phyloP scores from a whole-genome alignment of 1,139 yeast species.

The Wickerhamiella pararugosa region DNA sequence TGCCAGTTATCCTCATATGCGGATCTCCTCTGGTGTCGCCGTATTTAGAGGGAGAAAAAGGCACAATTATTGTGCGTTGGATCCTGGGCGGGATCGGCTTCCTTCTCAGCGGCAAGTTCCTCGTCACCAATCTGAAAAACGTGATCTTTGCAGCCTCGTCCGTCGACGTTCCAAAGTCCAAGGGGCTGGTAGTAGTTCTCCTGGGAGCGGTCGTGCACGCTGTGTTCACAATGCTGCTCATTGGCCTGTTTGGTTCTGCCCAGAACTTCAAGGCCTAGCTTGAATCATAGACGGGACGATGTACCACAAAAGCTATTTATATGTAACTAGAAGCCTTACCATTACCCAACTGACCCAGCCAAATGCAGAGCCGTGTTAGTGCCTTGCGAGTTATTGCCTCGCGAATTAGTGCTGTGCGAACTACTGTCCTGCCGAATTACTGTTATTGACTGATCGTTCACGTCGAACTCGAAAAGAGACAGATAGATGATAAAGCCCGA shows the following conservation, averaged over 20 bases:
- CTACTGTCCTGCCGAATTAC: too few species aligned
- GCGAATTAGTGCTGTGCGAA: too few species aligned
- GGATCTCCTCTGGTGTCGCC: conserved; percentile 26
- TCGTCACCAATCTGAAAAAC: conserved; percentile 25
- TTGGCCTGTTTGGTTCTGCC: conserved; percentile 5
- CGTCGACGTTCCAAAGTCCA: conserved; percentile 17
- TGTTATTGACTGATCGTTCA: too few species aligned
- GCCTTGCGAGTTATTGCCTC: too few species aligned
- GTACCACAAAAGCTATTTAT: too few species aligned
- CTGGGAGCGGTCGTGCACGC: conserved; percentile 24
- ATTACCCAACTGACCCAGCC: too few species aligned
- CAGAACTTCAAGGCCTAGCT: too few species aligned
- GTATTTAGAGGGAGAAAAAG: conserved; percentile 21
- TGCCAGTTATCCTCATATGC: conserved; percentile 52
- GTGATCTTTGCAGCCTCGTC: conserved; percentile 20
- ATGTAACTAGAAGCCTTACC: too few species aligned
- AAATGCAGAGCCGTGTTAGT: too few species aligned
- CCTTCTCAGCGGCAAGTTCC: conserved; percentile 25
- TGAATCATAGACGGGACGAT: too few species aligned
- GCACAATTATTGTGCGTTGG: conserved; percentile 27
- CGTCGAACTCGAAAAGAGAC: too few species aligned
- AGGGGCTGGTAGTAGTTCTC: conserved; percentile 21
- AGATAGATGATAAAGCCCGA: too few species aligned
- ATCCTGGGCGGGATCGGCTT: conserved; percentile 25
- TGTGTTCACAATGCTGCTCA: conserved; percentile 22